Base-by-base conservation (phyloP, 257 asterid genomes). In the Parsonsia alboflavescens region DNA sequence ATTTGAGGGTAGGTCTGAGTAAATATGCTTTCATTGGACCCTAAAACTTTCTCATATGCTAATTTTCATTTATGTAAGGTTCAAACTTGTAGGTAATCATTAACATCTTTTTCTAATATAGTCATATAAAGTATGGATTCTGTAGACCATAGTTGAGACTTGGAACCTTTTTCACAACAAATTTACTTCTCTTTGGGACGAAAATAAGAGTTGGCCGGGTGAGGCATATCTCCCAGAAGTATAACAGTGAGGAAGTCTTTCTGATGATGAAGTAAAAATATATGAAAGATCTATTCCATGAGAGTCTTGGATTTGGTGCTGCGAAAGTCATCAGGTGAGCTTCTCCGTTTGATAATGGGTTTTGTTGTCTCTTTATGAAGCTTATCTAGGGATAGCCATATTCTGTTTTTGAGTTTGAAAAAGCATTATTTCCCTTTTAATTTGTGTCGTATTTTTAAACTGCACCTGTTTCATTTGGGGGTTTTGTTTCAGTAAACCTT, bases 281-380 rank as follows among this genome's bases (percentile, higher is more conserved):
- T 57, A 90, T 92, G 97, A 84, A 82, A 56, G 93, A 90, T 30
- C 83, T 94, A 80, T 84, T 94, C 79, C 97, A 86, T n/a, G 99
- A 94, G 73, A 78, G 87, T 71, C 96, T 92, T 65, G 99, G 99
- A 80, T 94, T 92, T 80, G 97, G 97, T 72, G 87, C 97, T 77
- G 98, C 98, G 79, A 94, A 94, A 86, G 92, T 94, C 96, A 92
- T 92, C 82, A 90, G 99, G 97, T 92, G 74, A 78, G 77, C 44
- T 12, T 45, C 24, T 21, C 53, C 21, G n/a, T 19, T 64, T 61
- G 58, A 8, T 45, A 15, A 22, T 17, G 26, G 28, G 3, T 10
- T 30, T 8, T 68, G 15, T 58, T 39, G 6, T 50, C 7, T 54
- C 54, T 54, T 54, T 7, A 13, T 30, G 19, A 30, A 59, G 17